Evolutionary conservation across 2,329 filamentous ascomycete species (phyloP), one percentile per base, ranked within the genome.

Genomic region (Aschersonia sp.): DNA sequence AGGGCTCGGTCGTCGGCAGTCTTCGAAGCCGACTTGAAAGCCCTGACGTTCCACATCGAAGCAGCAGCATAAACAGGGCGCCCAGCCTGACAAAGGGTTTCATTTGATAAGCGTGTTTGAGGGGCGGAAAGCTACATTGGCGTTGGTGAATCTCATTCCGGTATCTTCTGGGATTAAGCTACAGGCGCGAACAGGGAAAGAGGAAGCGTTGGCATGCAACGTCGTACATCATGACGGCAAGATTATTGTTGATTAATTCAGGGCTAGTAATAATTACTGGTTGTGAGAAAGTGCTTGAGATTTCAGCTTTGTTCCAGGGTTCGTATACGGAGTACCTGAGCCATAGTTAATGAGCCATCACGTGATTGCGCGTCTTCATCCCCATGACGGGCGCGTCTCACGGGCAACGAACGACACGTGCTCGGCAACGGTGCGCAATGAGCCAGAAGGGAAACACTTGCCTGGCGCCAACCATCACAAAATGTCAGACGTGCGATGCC

Each of bases 1-100:
- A 75, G 62, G 67, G 65, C 8, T 62, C 63, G 4, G 57, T 56
- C 79, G 63, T 57, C 53, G 66, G 57, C 46, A 69, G 63, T 52
- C 58, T 66, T 46, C 63, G 60, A 47, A 64, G 62, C 51, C 61
- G 60, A 10, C 69, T 71, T 50, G 66, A 67, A 32, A 57, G 52
- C 30, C 59, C 63, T 10, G 78, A 79, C 46, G 68, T 81, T 46
- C 79, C 78, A 12, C 74, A 75, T 62, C 70, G 83, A 57, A 84
- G 84, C 68, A 79, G 75, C 63, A 81, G 78, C 63, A 65, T 81
- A 64, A 73, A 69, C 52, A 72, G 79, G 59, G 69, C 71, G 56
- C 75, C 78, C 48, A 87, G 83, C 63, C 68, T 86, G 62, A 87
- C 80, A 43, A 87, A 88, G 66, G 84, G 84, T n/a, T 87, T 88